Evolutionary conservation across 441 rosid genomes (phyloP), one percentile per base, ranked within the genome.

Genomic region (Erodium texanum): DNA sequence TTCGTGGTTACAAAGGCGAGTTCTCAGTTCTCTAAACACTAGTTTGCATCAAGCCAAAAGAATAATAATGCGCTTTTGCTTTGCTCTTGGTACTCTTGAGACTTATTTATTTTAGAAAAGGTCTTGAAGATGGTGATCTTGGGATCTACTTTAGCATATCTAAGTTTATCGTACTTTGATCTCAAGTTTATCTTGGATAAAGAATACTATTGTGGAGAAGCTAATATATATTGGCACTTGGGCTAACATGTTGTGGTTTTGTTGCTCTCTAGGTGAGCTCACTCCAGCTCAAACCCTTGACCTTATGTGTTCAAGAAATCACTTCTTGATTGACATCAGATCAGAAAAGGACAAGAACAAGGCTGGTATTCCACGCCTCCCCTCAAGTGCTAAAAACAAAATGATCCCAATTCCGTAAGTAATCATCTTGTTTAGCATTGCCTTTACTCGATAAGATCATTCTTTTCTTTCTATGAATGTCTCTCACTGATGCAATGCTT

Each of bases 261-360:
- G 16, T 77, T 74, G 59, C 65, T 59, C 15, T 78, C 34, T 68
- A 90, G 96, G 97, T 74, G 88, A 86, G 34, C 86, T 93, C n/a
- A 83, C 92, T 32, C 85, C 98, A 9, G 96, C 96, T 74, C 98
- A 90, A 65, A 70, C 92, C 10, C 96, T 89, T 66, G 97, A 90
- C 78, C 75, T 83, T 34, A 58, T 90, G 9, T 81, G 78, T 7
- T 67, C 86, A 9, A 80, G 73, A 74, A 79, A 82, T 80, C 72
- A 90, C 73, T 6, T 85, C 34, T 69, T 93, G 92, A 79, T 93
- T 0, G 98, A 93, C 73, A 83, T 93, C 67, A 82, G 98, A 68
- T 81, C 94, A 29, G 98, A 90, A 86, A 93, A 93, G 80, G 98
- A 93, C 62, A 93, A 93, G 79, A 86, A 88, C 54, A 88, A 81